Base-by-base conservation (phyloP, 257 asterid genomes). In the Fraxinus quadrangulata region DNA sequence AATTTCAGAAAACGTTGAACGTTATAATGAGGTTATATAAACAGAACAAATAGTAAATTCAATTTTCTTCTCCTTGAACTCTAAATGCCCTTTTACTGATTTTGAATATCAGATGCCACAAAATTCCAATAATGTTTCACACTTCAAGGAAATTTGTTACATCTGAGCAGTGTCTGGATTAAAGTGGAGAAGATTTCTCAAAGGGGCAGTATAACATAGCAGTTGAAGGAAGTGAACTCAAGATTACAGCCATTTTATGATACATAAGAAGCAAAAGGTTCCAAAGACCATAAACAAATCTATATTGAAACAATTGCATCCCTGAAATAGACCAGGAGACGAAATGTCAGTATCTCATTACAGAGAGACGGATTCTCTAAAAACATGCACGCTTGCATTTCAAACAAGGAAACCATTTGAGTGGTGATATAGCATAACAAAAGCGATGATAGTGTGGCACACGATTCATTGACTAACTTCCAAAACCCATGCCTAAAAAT, bases 391-490 rank as follows among this genome's bases (percentile, higher is more conserved):
- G 36, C 36, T 80, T 75, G 42, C 61, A 34, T 73, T 66, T 69
- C 71, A 67, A 75, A 69, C 42, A 14, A 77, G 33, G 45, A 65
- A 65, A 73, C 67, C 17, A 71, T 67, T 74, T 81, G 37, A 81
- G 45, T 66, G 30, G 49, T 73, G 73, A 73, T 67, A 72, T 21
- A 6, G 30, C 54, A 66, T 23, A 51, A 8, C 2, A 61, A 45
- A 59, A 56, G 40, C 33, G 47, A 71, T 71, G 75, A 14, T 78
- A 34, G 26, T 73, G 16, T 30, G 70, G 51, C 74, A 71, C 23
- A 63, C 40, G 40, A 37, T 61, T 47, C 49, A 65, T 24, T 31
- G 28, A 17, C 33, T 23, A 4, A 71, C 33, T 19, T 40, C 79
- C n/a, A 47, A 31, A 63, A 24, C 11, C n/a, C 19, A 19, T 28